A percentile compares a stretch with the other conserved stretches of the same genome.
phyloP scores from a whole-genome alignment of 2,329 filamentous ascomycete species.

The Pseudocercospora eumusae region DNA sequence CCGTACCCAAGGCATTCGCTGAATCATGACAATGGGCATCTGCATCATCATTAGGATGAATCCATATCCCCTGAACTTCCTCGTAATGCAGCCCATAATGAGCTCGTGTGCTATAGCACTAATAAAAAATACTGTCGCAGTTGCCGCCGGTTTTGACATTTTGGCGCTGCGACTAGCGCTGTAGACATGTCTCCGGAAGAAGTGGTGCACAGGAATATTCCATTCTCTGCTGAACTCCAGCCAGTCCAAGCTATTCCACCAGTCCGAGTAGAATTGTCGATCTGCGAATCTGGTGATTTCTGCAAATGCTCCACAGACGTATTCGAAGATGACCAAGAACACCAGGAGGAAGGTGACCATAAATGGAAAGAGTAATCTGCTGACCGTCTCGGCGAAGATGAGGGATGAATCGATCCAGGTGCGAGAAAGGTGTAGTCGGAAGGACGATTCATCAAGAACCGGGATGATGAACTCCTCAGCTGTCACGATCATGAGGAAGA shows the following conservation, averaged over 20 bases:
- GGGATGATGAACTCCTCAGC: slow-evolving; percentile 96
- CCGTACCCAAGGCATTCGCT: slow-evolving; percentile 75
- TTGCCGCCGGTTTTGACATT: slow-evolving; percentile 75
- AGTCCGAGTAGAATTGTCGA: slow-evolving; percentile 83
- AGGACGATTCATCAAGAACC: slow-evolving; percentile 73
- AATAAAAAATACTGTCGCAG: slow-evolving; percentile 91
- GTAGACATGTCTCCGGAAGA: slow-evolving; percentile 93
- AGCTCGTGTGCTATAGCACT: slow-evolving; percentile 89
- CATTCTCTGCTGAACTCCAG: slow-evolving; percentile 87
- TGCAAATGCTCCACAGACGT: slow-evolving; percentile 88
- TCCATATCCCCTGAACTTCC: slow-evolving; percentile 92
- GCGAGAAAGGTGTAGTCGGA: slow-evolving; percentile 51
- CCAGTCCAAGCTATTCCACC: slow-evolving; percentile 79
- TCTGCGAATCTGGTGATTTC: slow-evolving; percentile 85
- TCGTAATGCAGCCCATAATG: slow-evolving; percentile 96
- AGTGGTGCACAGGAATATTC: slow-evolving; percentile 97
- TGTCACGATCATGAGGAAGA: slow-evolving; percentile 87
- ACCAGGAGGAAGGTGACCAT: slow-evolving; percentile 95
- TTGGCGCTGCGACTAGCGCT: slow-evolving; percentile 70
- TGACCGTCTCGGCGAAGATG: slow-evolving; percentile 85
- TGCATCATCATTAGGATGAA: slow-evolving; percentile 96
- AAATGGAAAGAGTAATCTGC: slow-evolving; percentile 90
- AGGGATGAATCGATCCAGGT: slow-evolving; percentile 68
- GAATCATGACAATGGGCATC: slow-evolving; percentile 89
- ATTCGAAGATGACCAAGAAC: slow-evolving; percentile 98